Percentiles rank a stretch among this genome's conserved stretches.
phyloP scores from a whole-genome alignment of 2,329 filamentous ascomycete genomes.

The Ascochyta fabae region DNA sequence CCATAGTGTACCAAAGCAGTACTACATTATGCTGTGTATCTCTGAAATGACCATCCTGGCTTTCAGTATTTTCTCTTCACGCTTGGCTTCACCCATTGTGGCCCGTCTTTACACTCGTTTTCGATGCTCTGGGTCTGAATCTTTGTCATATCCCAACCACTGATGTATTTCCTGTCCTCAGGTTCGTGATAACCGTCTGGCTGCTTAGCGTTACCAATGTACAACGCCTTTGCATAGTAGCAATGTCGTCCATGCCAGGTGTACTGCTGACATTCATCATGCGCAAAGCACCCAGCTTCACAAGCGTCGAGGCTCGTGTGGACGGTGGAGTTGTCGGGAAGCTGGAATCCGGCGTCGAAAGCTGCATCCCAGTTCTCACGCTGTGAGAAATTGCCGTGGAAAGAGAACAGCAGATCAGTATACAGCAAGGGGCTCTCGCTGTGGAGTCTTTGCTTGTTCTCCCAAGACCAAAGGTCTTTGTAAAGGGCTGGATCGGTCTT shows the following conservation, averaged over 20 bases:
- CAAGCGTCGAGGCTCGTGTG: conserved; percentile 13
- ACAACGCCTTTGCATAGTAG: conserved; percentile 26
- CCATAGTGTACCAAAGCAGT: too few relatives aligned
- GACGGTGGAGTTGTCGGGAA: conserved; percentile 2
- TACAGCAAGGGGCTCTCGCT: conserved; percentile 18
- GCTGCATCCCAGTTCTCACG: conserved; percentile 17
- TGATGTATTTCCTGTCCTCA: conserved; percentile 25
- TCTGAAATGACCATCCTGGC: not conserved
- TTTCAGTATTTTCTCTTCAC: conserved; percentile 12
- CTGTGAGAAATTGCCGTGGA: conserved; percentile 9
- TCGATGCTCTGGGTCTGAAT: conserved; percentile 24
- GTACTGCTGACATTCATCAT: conserved; percentile 21
- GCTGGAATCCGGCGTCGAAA: conserved; percentile 19
- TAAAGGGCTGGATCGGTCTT: conserved; percentile 49
- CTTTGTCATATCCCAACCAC: conserved; percentile 37
- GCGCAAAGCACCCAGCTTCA: conserved; percentile 9
- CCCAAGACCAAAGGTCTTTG: conserved; percentile 53
- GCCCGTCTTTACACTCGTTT: conserved; percentile 19
- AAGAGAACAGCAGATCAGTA: conserved; percentile 14
- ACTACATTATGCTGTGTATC: not conserved
- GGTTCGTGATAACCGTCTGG: conserved; percentile 22
- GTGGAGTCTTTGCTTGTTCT: conserved; percentile 27
- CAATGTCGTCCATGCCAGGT: conserved; percentile 30
- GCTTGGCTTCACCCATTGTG: conserved; percentile 21
- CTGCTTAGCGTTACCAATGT: conserved; percentile 22